phyloP scores from a whole-genome alignment of 2,329 filamentous ascomycete species.

The Aspergillus tamarii region DNA sequence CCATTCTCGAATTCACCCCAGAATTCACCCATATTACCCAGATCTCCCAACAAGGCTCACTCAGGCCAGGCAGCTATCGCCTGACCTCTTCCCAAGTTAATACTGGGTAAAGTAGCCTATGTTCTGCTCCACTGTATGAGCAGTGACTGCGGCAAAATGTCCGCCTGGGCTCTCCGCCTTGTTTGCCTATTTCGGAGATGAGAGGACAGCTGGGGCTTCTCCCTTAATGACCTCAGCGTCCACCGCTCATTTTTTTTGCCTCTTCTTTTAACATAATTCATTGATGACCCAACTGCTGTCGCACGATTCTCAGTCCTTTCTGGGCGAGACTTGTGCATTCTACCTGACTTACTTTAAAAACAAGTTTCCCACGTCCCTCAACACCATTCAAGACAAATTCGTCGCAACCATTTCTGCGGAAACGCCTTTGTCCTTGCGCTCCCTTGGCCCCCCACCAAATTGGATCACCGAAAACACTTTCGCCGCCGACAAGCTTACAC shows the following conservation, averaged over 20 bases:
- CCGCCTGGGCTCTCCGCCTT: conserved; percentile 17
- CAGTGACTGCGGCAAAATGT: conserved; percentile 13
- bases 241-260: conserved; percentile 2
- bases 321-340: conserved; percentile 45
- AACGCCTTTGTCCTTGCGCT: conserved; percentile 18
- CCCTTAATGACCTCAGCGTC: conserved; percentile 22
- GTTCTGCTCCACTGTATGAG: neutral
- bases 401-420: conserved; percentile 28
- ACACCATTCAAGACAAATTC: conserved; percentile 37
- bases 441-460: conserved; percentile 23
- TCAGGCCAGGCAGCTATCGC: neutral
- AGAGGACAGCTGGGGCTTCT: conserved; percentile 12
- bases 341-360: conserved; percentile 41
- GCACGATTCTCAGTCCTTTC: conserved; percentile 40
- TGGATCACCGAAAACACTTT: conserved; percentile 18
- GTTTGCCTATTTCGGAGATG: conserved; percentile 8
- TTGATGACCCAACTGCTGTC: conserved; percentile 45
- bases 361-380: conserved; percentile 35
- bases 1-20: no score
- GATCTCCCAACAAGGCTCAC: neutral
- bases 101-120: neutral
- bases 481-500: conserved; percentile 25
- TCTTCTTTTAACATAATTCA: conserved; percentile 8
- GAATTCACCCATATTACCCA: neutral
- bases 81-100: neutral